These are phyloP conservation scores for Physcomitrellopsis africana DNA, from an alignment of 225 moss, liverwort and hornwort genomes.

Conservation along the genomic window DNA sequence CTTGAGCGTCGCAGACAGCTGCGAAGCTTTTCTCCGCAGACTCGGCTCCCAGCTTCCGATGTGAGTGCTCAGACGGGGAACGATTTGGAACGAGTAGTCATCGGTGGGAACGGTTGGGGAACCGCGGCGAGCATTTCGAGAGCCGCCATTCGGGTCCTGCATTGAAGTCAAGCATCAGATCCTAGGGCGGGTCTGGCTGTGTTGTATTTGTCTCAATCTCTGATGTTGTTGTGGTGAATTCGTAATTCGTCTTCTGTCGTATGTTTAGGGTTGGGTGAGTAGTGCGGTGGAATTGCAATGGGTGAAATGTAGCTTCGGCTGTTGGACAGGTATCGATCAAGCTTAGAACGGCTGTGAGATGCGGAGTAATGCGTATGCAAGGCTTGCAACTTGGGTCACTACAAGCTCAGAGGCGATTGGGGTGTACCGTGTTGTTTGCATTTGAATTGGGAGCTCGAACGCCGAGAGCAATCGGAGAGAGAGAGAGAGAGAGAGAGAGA, in stretches of 20 bases:
- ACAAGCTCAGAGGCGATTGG: neutral
- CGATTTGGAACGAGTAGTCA: constrained; percentile 25
- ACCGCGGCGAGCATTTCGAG: constrained; percentile 2
- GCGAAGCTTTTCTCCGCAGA: neutral
- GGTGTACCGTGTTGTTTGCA: neutral
- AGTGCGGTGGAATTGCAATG: neutral
- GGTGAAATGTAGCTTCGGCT: constrained; percentile 10
- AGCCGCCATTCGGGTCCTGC: constrained; percentile 41
- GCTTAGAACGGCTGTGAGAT: neutral
- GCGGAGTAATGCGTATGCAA: constrained; percentile 2
- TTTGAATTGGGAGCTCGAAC: constrained; percentile 1
- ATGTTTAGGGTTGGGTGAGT: constrained; percentile 39
- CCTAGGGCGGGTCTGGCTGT: constrained; percentile 6
- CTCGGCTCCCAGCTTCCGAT: constrained; percentile 11
- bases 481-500: neutral
- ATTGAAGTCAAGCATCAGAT: constrained; percentile 31
- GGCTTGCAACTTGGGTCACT: constrained; percentile 22
- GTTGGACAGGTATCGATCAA: neutral
- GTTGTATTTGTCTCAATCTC: constrained; percentile 15
- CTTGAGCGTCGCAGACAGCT: no score
- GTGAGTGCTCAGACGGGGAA: constrained; percentile 26
- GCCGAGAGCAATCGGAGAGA: neutral
- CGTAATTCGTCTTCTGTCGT: neutral
- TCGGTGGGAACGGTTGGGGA: neutral
- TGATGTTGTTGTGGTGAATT: neutral